A percentile compares a stretch with the other conserved stretches of the same genome.
phyloP scores from a whole-genome alignment of 345 rosid species.

The Fremontodendron californicum region DNA sequence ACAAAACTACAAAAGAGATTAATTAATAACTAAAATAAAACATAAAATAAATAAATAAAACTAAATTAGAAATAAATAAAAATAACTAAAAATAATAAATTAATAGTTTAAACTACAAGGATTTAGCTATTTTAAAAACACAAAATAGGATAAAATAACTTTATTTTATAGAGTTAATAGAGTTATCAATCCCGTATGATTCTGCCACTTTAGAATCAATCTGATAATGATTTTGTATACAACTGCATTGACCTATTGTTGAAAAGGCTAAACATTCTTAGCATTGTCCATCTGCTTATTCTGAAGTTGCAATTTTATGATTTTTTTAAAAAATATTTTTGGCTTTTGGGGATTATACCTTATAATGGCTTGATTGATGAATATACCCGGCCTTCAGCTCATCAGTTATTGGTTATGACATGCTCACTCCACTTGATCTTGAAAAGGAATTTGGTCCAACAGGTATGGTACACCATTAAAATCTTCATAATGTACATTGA shows the following conservation, averaged over 20 bases:
- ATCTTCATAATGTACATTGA: background rate
- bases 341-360: background rate
- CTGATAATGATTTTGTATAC: background rate
- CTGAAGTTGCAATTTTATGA: background rate
- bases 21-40: too few species aligned
- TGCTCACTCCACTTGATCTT: slow-evolving; percentile 68
- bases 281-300: background rate
- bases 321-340: too few species aligned
- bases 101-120: too few species aligned
- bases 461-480: slow-evolving; percentile 22
- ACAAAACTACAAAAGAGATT: too few species aligned
- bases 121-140: too few species aligned
- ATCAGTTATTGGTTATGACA: slow-evolving; percentile 53
- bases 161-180: too few species aligned
- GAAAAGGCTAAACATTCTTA: background rate
- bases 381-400: slow-evolving; percentile 52
- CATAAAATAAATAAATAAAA: too few species aligned
- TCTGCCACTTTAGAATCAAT: too few species aligned
- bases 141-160: too few species aligned
- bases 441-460: slow-evolving; percentile 65
- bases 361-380: slow-evolving; percentile 31
- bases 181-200: too few species aligned
- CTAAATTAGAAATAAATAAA: too few species aligned
- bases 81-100: too few species aligned
- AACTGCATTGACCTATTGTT: background rate